Evolutionary conservation across 257 asterid genomes (phyloP).

Genomic region (Ophiorrhiza pumila): DNA sequence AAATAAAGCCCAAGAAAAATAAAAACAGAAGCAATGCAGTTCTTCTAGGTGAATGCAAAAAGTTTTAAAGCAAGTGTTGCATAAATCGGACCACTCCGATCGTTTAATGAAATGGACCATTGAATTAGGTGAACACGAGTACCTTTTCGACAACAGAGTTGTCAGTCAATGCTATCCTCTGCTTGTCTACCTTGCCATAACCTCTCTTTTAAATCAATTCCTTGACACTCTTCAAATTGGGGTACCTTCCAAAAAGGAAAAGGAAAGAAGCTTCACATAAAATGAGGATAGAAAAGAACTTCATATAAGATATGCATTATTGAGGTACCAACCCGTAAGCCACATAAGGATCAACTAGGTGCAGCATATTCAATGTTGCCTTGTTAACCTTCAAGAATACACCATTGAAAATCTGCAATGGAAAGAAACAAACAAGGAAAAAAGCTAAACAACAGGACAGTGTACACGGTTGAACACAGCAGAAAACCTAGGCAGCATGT

Average conservation of each 20-base stretch:
- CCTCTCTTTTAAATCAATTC: slow-evolving; percentile 77
- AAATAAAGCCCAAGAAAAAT: too few relatives aligned
- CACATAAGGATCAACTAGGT: slow-evolving; percentile 74
- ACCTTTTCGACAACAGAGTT: slow-evolving; percentile 57
- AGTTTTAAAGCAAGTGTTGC: too few relatives aligned
- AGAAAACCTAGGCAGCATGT: neutral
- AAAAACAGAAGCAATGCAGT: too few relatives aligned
- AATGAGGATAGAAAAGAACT: neutral
- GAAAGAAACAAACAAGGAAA: neutral
- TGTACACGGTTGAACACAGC: neutral
- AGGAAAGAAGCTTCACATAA: neutral
- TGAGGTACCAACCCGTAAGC: slow-evolving; percentile 46
- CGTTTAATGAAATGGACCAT: too few relatives aligned
- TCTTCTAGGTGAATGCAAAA: too few relatives aligned
- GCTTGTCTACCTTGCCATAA: slow-evolving; percentile 68
- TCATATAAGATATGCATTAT: neutral
- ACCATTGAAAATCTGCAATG: slow-evolving; percentile 62
- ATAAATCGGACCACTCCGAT: too few relatives aligned
- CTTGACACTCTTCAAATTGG: slow-evolving; percentile 59
- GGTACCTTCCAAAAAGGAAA: slow-evolving; percentile 37
- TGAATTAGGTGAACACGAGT: too few relatives aligned
- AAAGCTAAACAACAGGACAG: neutral
- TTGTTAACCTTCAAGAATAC: slow-evolving; percentile 73
- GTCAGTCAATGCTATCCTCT: slow-evolving; percentile 64
- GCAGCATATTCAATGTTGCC: slow-evolving; percentile 73